Percentiles rank a stretch among this genome's conserved stretches.
phyloP scores from a whole-genome alignment of 139 green algal species.

The Micromonas commoda region DNA sequence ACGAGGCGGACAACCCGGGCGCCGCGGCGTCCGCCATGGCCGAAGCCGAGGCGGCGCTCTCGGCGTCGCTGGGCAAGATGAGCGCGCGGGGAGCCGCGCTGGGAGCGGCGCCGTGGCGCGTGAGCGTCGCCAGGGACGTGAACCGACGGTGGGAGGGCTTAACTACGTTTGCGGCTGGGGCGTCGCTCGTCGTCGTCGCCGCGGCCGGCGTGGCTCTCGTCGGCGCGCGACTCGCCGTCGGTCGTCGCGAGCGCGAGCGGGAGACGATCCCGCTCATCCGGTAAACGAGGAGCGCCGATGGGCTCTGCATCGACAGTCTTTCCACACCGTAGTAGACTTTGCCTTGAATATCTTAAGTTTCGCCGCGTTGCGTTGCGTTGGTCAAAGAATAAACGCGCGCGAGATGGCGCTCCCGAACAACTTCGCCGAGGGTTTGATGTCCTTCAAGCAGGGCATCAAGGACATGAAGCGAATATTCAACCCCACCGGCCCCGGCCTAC shows the following conservation, averaged over 20 bases:
- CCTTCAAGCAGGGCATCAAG: not conserved
- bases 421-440: not conserved
- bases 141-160: too few species aligned
- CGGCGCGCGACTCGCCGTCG: not conserved
- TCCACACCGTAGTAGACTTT: too few species aligned
- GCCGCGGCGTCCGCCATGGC: not conserved
- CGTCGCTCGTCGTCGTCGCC: not conserved
- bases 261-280: too few species aligned
- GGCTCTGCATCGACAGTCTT: too few species aligned
- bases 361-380: too few species aligned
- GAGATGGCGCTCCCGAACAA: not conserved
- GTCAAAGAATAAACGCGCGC: not conserved
- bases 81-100: too few species aligned
- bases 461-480: not conserved
- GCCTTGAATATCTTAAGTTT: too few species aligned
- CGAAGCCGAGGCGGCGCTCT: not conserved
- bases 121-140: too few species aligned
- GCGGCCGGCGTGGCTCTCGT: not conserved
- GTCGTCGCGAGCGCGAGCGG: not conserved
- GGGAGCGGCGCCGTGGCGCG: too few species aligned
- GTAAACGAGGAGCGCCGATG: too few species aligned
- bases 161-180: not conserved
- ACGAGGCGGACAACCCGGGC: constrained; percentile 5
- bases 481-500: not conserved
- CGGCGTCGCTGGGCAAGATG: not conserved